phyloP scores from a whole-genome alignment of 2,329 filamentous ascomycete genomes.

The Pseudocercospora vitis region DNA sequence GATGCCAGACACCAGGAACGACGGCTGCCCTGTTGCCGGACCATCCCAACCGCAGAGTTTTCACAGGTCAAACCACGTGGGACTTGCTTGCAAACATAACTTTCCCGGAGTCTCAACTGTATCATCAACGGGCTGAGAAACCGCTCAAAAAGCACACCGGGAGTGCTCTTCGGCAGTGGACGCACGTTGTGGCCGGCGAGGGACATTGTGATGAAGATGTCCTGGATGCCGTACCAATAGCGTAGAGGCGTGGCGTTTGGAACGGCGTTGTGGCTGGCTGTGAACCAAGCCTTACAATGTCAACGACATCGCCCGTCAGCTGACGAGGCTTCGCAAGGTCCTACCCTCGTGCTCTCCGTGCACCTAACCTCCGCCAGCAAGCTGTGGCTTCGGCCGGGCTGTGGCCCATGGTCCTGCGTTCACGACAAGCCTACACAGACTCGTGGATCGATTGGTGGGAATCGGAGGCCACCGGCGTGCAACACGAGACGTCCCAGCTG shows the following conservation, averaged over 20 bases:
- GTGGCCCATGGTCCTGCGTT: neutral
- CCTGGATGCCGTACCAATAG: neutral
- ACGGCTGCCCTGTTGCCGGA: neutral
- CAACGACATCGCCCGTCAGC: neutral
- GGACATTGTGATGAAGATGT: neutral
- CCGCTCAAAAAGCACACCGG: neutral
- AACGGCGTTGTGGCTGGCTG: constrained; percentile 2
- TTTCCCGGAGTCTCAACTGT: no score
- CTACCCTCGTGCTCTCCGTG: neutral
- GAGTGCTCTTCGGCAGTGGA: neutral
- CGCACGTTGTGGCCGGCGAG: neutral
- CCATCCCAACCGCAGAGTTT: neutral
- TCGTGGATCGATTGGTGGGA: neutral
- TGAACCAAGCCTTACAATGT: neutral
- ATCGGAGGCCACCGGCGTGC: neutral
- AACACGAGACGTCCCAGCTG: neutral
- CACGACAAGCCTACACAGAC: neutral
- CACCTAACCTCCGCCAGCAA: neutral
- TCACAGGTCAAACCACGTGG: neutral
- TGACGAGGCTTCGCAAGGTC: neutral
- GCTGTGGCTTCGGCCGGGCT: neutral
- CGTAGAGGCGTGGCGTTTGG: neutral
- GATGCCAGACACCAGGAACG: constrained; percentile 1
- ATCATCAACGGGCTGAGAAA: neutral
- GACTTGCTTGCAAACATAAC: no score